phyloP scores from a whole-genome alignment of 495 filamentous ascomycete species.

The Neurospora discreta region DNA sequence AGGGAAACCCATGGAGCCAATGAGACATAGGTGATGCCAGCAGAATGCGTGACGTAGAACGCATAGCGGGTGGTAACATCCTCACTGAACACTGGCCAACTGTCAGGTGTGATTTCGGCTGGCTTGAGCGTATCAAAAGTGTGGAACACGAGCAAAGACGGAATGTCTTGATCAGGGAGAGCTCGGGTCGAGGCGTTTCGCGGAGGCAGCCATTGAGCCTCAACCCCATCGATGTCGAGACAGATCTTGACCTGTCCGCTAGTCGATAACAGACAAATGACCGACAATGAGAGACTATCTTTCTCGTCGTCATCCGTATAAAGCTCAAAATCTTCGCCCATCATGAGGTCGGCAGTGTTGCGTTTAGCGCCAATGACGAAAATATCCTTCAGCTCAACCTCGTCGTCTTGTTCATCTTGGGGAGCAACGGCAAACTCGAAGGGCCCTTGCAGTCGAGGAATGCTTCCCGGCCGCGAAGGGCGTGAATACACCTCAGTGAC shows the following conservation, averaged over 20 bases:
- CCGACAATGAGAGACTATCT: slow-evolving; percentile 56
- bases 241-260: slow-evolving; percentile 67
- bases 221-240: slow-evolving; percentile 66
- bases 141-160: slow-evolving; percentile 39
- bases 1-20: slow-evolving; percentile 63
- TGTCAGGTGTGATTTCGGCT: slow-evolving; percentile 35
- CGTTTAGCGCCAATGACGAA: slow-evolving; percentile 43
- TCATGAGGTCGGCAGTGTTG: slow-evolving; percentile 47
- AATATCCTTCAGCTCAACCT: slow-evolving; percentile 47
- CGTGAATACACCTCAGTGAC: slow-evolving; percentile 53
- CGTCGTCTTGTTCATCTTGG: slow-evolving; percentile 55
- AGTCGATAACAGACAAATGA: slow-evolving; percentile 65
- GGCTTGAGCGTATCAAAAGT: slow-evolving; percentile 50
- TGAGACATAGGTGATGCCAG: slow-evolving; percentile 59
- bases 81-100: slow-evolving; percentile 63
- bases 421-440: slow-evolving; percentile 58
- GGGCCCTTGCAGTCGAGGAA: slow-evolving; percentile 77
- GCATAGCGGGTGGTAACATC: slow-evolving; percentile 65
- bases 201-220: slow-evolving; percentile 76
- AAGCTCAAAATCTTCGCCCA: slow-evolving; percentile 47
- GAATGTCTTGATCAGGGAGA: slow-evolving; percentile 17
- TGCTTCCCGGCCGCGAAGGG: slow-evolving; percentile 55
- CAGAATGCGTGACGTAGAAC: slow-evolving; percentile 65
- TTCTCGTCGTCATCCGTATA: slow-evolving; percentile 44
- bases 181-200: slow-evolving; percentile 30